These are phyloP conservation scores for Akanthomyces muscarius DNA, from an alignment of 2,329 filamentous ascomycete genomes.

Conservation along the genomic window DNA sequence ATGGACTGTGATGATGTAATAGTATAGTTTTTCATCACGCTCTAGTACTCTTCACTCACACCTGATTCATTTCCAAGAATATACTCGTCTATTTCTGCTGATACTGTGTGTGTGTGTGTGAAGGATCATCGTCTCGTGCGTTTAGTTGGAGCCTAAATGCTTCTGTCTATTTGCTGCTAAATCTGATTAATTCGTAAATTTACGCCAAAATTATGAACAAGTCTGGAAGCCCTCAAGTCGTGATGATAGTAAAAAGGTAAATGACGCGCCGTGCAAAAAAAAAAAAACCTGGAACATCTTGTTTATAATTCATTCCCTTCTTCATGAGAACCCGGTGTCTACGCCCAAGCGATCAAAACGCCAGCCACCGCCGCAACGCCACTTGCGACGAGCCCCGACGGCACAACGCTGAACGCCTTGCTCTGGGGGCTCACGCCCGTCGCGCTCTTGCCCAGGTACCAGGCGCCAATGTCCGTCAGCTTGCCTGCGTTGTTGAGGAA, in stretches of 20 bases:
- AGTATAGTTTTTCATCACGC: too few species aligned
- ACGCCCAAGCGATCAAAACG: background rate
- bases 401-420: background rate
- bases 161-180: background rate
- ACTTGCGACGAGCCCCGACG: background rate
- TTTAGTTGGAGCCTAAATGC: background rate
- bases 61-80: too few species aligned
- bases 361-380: conserved; percentile 7
- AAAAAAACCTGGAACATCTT: background rate
- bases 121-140: too few species aligned
- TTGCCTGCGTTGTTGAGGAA: conserved; percentile 65
- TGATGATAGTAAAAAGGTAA: background rate
- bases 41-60: too few species aligned
- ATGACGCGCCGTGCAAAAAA: background rate
- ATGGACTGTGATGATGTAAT: too few species aligned
- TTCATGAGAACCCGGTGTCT: background rate
- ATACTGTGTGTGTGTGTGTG: too few species aligned
- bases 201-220: background rate
- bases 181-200: background rate
- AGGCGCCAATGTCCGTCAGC: conserved; percentile 70
- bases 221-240: background rate
- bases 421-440: conserved; percentile 41
- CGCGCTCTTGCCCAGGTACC: conserved; percentile 63
- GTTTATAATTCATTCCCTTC: background rate
- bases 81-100: too few species aligned